A percentile compares a stretch with the other conserved stretches of the same genome.
Conservation (phyloP, 2,329 filamentous ascomycete genomes). For the Aspergillus quadricinctus region DNA sequence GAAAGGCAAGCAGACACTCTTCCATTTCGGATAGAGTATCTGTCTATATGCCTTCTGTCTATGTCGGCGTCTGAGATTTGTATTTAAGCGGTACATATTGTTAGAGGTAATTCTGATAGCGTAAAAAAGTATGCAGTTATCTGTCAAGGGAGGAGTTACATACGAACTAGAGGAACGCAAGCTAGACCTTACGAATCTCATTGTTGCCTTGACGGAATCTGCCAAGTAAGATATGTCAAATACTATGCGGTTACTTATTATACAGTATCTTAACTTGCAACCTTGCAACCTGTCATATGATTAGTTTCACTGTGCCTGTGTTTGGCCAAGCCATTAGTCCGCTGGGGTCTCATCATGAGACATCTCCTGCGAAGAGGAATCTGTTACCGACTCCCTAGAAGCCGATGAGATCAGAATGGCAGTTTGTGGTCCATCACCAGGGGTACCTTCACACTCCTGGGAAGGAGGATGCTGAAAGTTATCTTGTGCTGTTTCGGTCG, state of each 20-base stretch:
- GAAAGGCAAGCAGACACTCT: constrained; percentile 40
- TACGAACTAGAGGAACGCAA: not conserved
- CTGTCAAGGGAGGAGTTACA: not conserved
- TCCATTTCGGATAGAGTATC: constrained; percentile 31
- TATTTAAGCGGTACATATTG: constrained; percentile 4
- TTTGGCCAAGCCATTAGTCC: not conserved
- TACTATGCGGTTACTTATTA: not conserved
- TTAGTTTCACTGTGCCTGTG: not conserved
- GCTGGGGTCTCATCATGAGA: not conserved
- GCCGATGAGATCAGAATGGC: not conserved
- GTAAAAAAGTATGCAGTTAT: not conserved
- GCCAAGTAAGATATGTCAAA: not conserved
- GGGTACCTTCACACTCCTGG: not conserved
- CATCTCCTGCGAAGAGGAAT: not conserved
- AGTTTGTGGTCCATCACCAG: not conserved
- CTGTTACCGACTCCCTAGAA: not conserved
- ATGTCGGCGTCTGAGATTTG: not conserved
- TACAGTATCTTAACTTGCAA: not conserved
- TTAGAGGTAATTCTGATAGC: constrained; percentile 1
- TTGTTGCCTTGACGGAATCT: not conserved
- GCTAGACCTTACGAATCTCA: not conserved
- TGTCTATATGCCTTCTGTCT: not conserved
- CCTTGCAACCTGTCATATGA: not conserved
- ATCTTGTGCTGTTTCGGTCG: constrained; percentile 3
- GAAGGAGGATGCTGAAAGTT: not conserved